Percentiles rank a stretch among this genome's conserved stretches.
These are phyloP conservation scores for Teratosphaeria epicoccoides DNA, from an alignment of 2,329 filamentous ascomycete species.

Conservation along the genomic window DNA sequence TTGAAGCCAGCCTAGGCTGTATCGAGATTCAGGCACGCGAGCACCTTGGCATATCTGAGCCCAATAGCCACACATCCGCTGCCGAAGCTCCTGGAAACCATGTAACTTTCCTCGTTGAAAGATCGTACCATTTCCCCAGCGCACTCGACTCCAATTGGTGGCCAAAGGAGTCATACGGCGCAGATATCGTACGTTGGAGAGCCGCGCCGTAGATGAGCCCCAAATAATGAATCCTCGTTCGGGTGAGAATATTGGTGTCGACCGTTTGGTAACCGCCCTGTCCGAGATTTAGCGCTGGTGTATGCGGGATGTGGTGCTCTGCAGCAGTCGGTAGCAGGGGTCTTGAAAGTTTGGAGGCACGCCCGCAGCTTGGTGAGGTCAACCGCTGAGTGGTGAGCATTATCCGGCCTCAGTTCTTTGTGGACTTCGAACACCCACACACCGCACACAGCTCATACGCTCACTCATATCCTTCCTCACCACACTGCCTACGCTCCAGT, in stretches of 20 bases:
- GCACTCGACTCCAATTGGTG: background rate
- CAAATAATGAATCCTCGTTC: background rate
- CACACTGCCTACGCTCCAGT: background rate
- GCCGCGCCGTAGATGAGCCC: background rate
- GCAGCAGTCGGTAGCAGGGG: background rate
- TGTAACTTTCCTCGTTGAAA: background rate
- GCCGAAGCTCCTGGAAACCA: background rate
- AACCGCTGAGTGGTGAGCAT: background rate
- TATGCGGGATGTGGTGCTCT: background rate
- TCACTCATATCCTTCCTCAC: background rate
- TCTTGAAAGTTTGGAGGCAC: background rate
- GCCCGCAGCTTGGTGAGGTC: constrained; percentile 1
- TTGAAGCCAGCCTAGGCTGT: background rate
- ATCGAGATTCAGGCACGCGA: constrained; percentile 1
- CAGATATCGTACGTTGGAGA: constrained; percentile 5
- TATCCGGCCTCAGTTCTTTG: background rate
- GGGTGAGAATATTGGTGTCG: background rate
- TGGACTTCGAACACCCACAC: background rate
- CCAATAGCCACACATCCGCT: background rate
- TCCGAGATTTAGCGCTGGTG: background rate
- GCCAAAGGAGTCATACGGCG: background rate
- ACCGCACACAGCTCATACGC: background rate
- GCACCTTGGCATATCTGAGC: background rate
- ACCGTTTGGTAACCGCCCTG: background rate
- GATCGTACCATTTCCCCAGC: background rate